Conservation (phyloP, 108 stramenopile genomes). For the Cyclostephanos invisitatus region DNA sequence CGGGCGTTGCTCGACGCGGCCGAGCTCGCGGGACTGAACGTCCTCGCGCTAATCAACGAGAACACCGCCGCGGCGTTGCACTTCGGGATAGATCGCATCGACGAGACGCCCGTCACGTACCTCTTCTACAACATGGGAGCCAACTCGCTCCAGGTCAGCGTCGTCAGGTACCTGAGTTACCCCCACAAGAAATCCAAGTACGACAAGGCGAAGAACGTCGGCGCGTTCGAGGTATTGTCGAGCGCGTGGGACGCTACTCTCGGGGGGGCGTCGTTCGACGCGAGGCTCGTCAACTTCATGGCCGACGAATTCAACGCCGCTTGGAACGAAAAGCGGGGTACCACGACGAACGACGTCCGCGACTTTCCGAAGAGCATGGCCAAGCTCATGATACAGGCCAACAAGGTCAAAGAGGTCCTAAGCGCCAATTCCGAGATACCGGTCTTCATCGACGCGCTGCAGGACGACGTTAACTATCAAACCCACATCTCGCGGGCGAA, state of each 20-base stretch:
- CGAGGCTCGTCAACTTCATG: conserved; percentile 88
- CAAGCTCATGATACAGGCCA: conserved; percentile 94
- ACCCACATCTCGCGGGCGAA: conserved; percentile 83
- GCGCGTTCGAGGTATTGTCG: conserved; percentile 89
- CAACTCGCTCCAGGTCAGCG: conserved; percentile 82
- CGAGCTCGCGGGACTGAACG: conserved; percentile 91
- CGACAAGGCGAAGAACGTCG: conserved; percentile 86
- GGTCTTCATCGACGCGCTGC: conserved; percentile 91
- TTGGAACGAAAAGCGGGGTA: conserved; percentile 67
- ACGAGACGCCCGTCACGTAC: conserved; percentile 74
- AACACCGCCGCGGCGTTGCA: conserved; percentile 98
- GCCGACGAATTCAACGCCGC: conserved; percentile 92
- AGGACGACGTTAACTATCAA: conserved; percentile 88
- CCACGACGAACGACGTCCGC: conserved; percentile 80
- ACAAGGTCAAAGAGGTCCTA: conserved; percentile 98
- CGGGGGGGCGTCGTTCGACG: conserved; percentile 90
- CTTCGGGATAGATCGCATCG: conserved; percentile 94
- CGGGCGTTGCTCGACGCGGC: conserved; percentile 94
- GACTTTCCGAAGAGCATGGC: conserved; percentile 88
- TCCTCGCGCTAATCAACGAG: conserved; percentile 95
- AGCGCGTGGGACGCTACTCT: conserved; percentile 95
- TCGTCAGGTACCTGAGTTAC: conserved; percentile 80
- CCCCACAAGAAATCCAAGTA: conserved; percentile 67
- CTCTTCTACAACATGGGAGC: conserved; percentile 99
- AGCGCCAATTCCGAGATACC: conserved; percentile 97